Conservation (phyloP, 106 monocot species). For the Apostasia ramifera region DNA sequence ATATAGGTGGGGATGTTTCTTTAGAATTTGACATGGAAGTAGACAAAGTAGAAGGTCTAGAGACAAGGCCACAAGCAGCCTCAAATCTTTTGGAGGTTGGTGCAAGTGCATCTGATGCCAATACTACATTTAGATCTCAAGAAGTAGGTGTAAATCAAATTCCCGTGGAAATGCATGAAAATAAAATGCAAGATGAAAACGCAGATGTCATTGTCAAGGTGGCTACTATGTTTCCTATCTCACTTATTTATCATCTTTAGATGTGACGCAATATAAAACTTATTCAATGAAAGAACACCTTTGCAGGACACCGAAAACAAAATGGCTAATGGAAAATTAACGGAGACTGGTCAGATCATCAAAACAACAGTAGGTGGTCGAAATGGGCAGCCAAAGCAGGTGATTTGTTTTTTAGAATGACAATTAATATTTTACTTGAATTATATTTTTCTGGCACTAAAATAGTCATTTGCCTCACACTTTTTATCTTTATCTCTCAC, state of each 20-base stretch:
- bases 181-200: slow-evolving; percentile 1
- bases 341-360: slow-evolving; percentile 73
- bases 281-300: neutral
- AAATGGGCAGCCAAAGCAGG: slow-evolving; percentile 83
- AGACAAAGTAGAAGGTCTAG: slow-evolving; percentile 1
- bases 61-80: neutral
- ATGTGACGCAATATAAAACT: slow-evolving; percentile 1
- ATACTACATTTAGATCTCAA: neutral
- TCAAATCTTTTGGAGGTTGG: slow-evolving; percentile 5
- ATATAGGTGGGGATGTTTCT: slow-evolving; percentile 1
- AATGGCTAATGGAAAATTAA: slow-evolving; percentile 53
- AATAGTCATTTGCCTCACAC: too few relatives aligned
- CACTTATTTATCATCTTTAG: neutral
- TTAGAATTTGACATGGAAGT: slow-evolving; percentile 7
- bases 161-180: slow-evolving; percentile 2
- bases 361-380: slow-evolving; percentile 64
- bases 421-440: neutral
- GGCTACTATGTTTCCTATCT: neutral
- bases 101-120: neutral
- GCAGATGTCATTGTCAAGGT: slow-evolving; percentile 1
- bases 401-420: slow-evolving; percentile 12
- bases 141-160: slow-evolving; percentile 1
- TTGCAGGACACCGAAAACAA: slow-evolving; percentile 41
- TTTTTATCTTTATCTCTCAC: too few relatives aligned
- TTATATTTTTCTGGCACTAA: too few relatives aligned